A percentile compares a stretch with the other conserved stretches of the same genome.
Conservation (phyloP, 2,329 filamentous ascomycete species). For the Ophiostoma angusticollis region DNA sequence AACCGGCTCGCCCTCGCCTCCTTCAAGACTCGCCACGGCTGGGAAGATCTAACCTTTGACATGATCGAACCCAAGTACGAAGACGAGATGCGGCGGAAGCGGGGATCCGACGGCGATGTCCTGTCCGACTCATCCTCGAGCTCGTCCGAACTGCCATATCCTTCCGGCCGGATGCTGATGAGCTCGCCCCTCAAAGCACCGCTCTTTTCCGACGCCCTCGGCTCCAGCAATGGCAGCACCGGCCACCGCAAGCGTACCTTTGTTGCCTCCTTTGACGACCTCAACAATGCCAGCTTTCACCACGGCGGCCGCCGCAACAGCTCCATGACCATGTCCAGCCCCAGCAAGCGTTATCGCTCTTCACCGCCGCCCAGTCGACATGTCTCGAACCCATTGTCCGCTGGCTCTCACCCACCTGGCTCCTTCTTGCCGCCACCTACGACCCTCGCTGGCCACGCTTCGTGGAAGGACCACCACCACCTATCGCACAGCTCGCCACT, state of each 20-base stretch:
- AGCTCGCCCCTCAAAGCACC: constrained; percentile 76
- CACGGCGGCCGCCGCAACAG: constrained; percentile 15
- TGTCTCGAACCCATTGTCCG: constrained; percentile 50
- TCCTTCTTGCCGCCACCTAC: constrained; percentile 28
- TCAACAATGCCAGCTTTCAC: constrained; percentile 3
- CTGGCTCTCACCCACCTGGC: constrained; percentile 54
- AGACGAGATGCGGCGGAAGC: constrained; percentile 62
- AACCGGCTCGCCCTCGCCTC: constrained; percentile 90
- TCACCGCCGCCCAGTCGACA: constrained; percentile 48
- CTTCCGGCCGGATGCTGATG: constrained; percentile 50
- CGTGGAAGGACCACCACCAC: constrained; percentile 71
- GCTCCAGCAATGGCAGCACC: constrained; percentile 54
- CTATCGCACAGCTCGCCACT: constrained; percentile 79
- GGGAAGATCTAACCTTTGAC: constrained; percentile 79
- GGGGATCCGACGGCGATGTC: constrained; percentile 56
- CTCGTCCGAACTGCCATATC: constrained; percentile 64
- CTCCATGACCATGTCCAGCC: constrained; percentile 33
- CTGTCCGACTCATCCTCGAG: constrained; percentile 80
- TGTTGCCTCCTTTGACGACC: constrained; percentile 42
- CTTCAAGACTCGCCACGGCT: constrained; percentile 93
- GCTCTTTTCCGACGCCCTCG: constrained; percentile 73
- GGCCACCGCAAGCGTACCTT: constrained; percentile 54
- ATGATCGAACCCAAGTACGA: constrained; percentile 75
- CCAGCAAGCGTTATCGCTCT: constrained; percentile 58
- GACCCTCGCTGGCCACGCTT: constrained; percentile 30